phyloP scores from a whole-genome alignment of 257 asterid genomes.

The Capsicum baccatum region DNA sequence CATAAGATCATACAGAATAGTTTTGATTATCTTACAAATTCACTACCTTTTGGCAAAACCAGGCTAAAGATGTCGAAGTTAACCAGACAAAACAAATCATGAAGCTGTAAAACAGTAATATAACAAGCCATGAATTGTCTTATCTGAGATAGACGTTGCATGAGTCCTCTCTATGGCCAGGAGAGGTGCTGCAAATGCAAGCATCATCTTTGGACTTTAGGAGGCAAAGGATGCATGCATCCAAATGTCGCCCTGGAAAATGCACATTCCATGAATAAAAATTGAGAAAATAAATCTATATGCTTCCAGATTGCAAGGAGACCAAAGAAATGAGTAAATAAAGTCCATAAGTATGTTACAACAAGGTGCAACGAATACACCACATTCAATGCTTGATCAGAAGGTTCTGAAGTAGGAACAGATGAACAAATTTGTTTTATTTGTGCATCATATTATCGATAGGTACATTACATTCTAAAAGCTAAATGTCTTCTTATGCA shows the following conservation, averaged over 20 bases:
- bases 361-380: not conserved
- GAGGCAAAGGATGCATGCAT: constrained; percentile 43
- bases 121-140: constrained; percentile 29
- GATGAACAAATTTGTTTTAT: not conserved
- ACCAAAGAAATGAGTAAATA: constrained; percentile 12
- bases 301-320: constrained; percentile 24
- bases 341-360: not conserved
- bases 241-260: constrained; percentile 41
- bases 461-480: constrained; percentile 17
- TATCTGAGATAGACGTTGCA: constrained; percentile 28
- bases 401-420: not conserved
- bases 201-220: constrained; percentile 38
- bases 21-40: not conserved
- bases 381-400: not conserved
- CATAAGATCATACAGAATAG: not conserved
- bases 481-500: constrained; percentile 4
- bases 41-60: not conserved
- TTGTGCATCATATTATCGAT: not conserved
- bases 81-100: constrained; percentile 27
- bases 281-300: constrained; percentile 28
- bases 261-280: constrained; percentile 32
- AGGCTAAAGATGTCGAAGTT: constrained; percentile 10
- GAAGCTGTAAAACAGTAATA: constrained; percentile 26
- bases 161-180: constrained; percentile 31
- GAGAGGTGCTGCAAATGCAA: constrained; percentile 32